phyloP scores from a whole-genome alignment of 148 eudicot species.

The Rhododendron williamsianum region DNA sequence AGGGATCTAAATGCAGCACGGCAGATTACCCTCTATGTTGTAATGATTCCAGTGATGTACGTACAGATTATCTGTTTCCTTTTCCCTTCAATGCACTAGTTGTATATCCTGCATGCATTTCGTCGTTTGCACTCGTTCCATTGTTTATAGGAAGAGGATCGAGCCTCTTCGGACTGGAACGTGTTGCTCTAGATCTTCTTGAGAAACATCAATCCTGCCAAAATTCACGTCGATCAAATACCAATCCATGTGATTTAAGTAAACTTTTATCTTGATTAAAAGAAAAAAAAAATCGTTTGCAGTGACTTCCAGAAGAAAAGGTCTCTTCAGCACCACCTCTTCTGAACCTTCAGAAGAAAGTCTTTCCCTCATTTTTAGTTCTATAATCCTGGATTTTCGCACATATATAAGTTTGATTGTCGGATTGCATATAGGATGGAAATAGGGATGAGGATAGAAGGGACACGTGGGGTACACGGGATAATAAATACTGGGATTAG shows the following conservation, averaged over 20 bases:
- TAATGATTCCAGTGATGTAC: not conserved
- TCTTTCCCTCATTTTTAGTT: no score
- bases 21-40: not conserved
- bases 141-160: not conserved
- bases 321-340: no score
- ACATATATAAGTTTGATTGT: no score
- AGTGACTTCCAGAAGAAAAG: no score
- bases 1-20: constrained; percentile 1
- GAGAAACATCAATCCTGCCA: not conserved
- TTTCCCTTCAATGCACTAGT: not conserved
- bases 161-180: not conserved
- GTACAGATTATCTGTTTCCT: not conserved
- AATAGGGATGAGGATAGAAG: no score
- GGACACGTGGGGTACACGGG: no score
- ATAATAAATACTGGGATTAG: no score
- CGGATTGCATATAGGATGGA: no score
- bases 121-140: not conserved
- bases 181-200: not conserved
- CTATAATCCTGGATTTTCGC: no score
- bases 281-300: no score
- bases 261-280: no score
- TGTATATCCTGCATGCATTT: not conserved
- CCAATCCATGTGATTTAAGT: not conserved
- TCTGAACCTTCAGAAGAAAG: no score
- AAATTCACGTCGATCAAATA: not conserved